Base-by-base conservation (phyloP, 108 stramenopile genomes). In the Fragilaria radians region DNA sequence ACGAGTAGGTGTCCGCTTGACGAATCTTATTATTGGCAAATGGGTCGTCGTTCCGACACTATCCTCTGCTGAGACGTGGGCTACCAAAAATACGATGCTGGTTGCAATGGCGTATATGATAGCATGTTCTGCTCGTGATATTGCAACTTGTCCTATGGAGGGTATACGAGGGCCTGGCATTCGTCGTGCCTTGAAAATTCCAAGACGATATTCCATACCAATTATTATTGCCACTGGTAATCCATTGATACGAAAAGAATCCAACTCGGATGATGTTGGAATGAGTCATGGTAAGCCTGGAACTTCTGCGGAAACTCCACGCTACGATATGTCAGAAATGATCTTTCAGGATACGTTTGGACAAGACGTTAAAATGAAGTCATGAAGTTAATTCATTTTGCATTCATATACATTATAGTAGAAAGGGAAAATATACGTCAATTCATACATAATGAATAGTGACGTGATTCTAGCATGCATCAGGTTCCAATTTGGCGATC, bases 71-170 rank as follows among this genome's bases (percentile, higher is more conserved):
- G 86, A 93, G 56, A 80, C 90, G 0, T 96, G 95, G 95, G 60
- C 88, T 14, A 72, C 83, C 36, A 96, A 96, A 72, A 90, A 94
- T 61, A 87, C 90, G 24, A 84, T 91, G 83, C 71, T 96, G n/a
- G 85, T 82, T 0, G 95, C 88, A 58, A 90, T 89, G 88, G 72
- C 85, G 9, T 91, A 88, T 63, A 76, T 93, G 72, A 62, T 93
- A 23, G 91, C 77, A 24, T 92, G 89, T 50, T 77, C 95, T 0
- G 71, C 89, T 24, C 68, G 86, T 23, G 83, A 86, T 4, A 26
- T 94, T 23, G 86, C 81, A 5, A 88, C 93, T 5, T 89, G 88
- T 67, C 95, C 93, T 25, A 96, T 96, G 92, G 95, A 96, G 66
- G 95, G 95, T 0, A 74, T 85, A 32, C 64, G 76, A 58, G 79